Base-by-base conservation (phyloP, 441 rosid species). In the Erodium trifolium region DNA sequence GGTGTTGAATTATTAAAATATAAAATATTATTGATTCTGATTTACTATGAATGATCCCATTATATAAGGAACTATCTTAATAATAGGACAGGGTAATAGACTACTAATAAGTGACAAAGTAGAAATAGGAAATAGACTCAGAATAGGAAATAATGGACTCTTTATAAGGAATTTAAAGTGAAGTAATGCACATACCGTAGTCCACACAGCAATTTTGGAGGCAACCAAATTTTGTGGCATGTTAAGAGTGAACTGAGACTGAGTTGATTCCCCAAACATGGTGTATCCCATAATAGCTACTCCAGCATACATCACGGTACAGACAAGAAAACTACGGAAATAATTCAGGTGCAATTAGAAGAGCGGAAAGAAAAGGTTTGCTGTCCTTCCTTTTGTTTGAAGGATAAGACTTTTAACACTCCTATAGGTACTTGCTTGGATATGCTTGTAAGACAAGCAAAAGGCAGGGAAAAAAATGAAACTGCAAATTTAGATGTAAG, bases 121-220 rank as follows among this genome's bases (percentile, higher is more conserved):
- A n/a, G n/a, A n/a, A n/a, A n/a, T n/a, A n/a, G n/a, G n/a, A 49
- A 49, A 3, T 12, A 47, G 59, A 51, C 59, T 5, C 59, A 51
- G n/a, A 5, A 14, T 4, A 23, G 18, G n/a, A 14, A 51, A 14
- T 51, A 18, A 59, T 57, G 17, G n/a, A 45, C 31, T 51, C 66
- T 47, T 13, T 2, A 14, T 27, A 2, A 14, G 41, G 29, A 9
- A 57, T 13, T 29, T 13, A 47, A 10, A 67, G 35, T 19, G 63
- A 59, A 17, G 63, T 23, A 23, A 60, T n/a, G 63, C 51, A 51
- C 77, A 63, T 84, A 91, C 97, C 68, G 96, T 91, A 43, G 96
- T 88, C 95, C 95, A 91, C 63, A 89, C 83, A 64, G 96, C 99
- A 74, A 93, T 83, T 81, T 91, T 91, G n/a, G 99, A 80, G 70